These are phyloP conservation scores for Tolypocladium endophyticum DNA, from an alignment of 2,329 filamentous ascomycete genomes.

Conservation along the genomic window DNA sequence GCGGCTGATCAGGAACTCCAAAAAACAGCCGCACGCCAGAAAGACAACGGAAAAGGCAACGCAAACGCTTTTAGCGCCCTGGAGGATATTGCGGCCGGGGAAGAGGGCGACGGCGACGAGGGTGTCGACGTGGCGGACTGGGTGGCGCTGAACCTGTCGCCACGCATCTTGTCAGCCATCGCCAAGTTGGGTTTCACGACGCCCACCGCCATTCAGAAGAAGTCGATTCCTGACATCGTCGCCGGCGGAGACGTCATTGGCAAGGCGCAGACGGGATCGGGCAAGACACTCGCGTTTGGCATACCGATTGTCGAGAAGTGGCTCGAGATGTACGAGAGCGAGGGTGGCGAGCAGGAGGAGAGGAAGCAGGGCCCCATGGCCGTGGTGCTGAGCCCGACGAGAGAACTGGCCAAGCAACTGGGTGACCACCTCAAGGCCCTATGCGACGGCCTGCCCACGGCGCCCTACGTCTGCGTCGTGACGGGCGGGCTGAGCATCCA, in stretches of 20 bases:
- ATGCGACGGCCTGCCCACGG: conserved; percentile 48
- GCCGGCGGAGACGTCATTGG: conserved; percentile 85
- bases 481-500: conserved; percentile 90
- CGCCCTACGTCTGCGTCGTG: conserved; percentile 71
- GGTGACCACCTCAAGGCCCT: conserved; percentile 70
- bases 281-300: conserved; percentile 90
- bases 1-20: conserved; percentile 21
- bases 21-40: conserved; percentile 24
- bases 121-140: conserved; percentile 67
- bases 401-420: conserved; percentile 90
- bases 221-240: conserved; percentile 71
- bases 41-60: conserved; percentile 19
- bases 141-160: conserved; percentile 63
- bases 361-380: conserved; percentile 49
- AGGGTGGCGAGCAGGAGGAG: conserved; percentile 19
- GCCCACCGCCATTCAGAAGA: conserved; percentile 73
- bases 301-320: conserved; percentile 86
- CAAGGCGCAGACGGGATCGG: conserved; percentile 92
- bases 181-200: conserved; percentile 69
- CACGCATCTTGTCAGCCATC: conserved; percentile 60
- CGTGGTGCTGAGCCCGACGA: conserved; percentile 78
- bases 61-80: conserved; percentile 45
- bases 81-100: conserved; percentile 37
- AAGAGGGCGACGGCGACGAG: conserved; percentile 41
- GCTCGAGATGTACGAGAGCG: conserved; percentile 39